Conservation (phyloP, 2,329 filamentous ascomycete species). For the Fusarium pilosicola region DNA sequence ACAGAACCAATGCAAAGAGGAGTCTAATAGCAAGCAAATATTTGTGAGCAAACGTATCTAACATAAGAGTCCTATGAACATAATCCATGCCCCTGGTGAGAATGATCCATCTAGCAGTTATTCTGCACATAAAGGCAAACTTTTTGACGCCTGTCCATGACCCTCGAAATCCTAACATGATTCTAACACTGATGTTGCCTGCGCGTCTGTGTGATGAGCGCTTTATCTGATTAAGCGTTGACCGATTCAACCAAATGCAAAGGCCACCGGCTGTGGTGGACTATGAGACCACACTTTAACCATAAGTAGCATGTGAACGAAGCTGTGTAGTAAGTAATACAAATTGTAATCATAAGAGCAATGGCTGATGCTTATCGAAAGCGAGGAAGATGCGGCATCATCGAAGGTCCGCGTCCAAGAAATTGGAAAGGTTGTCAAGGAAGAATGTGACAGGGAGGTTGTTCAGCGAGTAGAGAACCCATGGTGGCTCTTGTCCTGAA, state of each 20-base stretch:
- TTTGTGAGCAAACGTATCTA: constrained; percentile 31
- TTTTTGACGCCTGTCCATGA: constrained; percentile 26
- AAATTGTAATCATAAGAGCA: constrained; percentile 48
- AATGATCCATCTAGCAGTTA: constrained; percentile 20
- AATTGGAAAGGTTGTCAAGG: constrained; percentile 16
- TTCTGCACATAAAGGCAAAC: constrained; percentile 11
- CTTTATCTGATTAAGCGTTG: constrained; percentile 18
- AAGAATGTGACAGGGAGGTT: constrained; percentile 9
- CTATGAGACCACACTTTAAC: constrained; percentile 5
- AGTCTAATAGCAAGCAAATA: constrained; percentile 10
- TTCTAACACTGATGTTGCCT: constrained; percentile 36
- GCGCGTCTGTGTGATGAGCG: constrained; percentile 1
- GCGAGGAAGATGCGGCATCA: constrained; percentile 10
- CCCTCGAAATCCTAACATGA: constrained; percentile 43
- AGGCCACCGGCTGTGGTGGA: not conserved
- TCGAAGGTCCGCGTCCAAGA: constrained; percentile 1
- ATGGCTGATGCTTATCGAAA: constrained; percentile 45
- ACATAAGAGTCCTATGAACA: constrained; percentile 31
- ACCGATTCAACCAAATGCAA: constrained; percentile 8
- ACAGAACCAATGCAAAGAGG: not conserved
- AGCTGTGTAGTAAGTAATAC: constrained; percentile 37
- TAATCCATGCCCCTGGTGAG: constrained; percentile 15
- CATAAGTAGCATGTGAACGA: constrained; percentile 21
- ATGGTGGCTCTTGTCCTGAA: constrained; percentile 27
- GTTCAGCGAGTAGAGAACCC: constrained; percentile 31